Evolutionary conservation across 2,329 filamentous ascomycete genomes (phyloP).

Genomic region (Beauveria asiatica): DNA sequence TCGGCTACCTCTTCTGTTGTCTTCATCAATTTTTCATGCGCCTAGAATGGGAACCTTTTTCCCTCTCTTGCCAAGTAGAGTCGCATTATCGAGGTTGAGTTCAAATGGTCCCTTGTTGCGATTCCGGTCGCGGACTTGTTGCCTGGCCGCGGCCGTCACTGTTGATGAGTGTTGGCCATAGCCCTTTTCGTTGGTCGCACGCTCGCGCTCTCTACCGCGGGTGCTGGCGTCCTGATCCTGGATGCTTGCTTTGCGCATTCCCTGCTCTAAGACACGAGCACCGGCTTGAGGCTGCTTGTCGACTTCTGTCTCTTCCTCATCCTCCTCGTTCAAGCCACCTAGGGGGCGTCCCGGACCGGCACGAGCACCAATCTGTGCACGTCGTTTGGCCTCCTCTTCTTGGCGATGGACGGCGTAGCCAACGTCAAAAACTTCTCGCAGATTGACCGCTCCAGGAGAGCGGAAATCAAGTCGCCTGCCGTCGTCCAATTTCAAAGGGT

Average conservation of each 20-base stretch:
- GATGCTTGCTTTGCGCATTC: conserved; percentile 77
- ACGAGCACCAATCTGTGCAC: conserved; percentile 72
- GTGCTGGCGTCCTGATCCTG: conserved; percentile 34
- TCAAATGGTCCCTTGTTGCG: conserved; percentile 79
- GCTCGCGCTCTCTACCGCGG: conserved; percentile 19
- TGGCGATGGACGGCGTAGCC: conserved; percentile 96
- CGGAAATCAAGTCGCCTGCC: conserved; percentile 83
- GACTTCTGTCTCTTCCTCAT: conserved; percentile 56
- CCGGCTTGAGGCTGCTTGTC: conserved; percentile 47
- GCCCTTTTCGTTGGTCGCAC: conserved; percentile 44
- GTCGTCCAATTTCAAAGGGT: conserved; percentile 47
- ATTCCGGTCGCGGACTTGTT: conserved; percentile 61
- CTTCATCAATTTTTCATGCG: conserved; percentile 20
- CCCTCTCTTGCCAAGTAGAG: conserved; percentile 65
- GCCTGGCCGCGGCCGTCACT: conserved; percentile 74
- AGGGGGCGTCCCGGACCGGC: conserved; percentile 49
- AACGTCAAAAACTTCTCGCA: conserved; percentile 96
- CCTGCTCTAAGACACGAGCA: conserved; percentile 70
- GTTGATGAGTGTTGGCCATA: conserved; percentile 85
- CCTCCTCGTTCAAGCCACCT: conserved; percentile 61
- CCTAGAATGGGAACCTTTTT: conserved; percentile 43
- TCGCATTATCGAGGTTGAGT: conserved; percentile 83
- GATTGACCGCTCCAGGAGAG: conserved; percentile 86
- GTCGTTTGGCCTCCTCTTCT: conserved; percentile 88
- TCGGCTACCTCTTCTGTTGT: not conserved